Base-by-base conservation (phyloP, 1,139 yeast genomes). In the Groenewaldozyma auringiensis region DNA sequence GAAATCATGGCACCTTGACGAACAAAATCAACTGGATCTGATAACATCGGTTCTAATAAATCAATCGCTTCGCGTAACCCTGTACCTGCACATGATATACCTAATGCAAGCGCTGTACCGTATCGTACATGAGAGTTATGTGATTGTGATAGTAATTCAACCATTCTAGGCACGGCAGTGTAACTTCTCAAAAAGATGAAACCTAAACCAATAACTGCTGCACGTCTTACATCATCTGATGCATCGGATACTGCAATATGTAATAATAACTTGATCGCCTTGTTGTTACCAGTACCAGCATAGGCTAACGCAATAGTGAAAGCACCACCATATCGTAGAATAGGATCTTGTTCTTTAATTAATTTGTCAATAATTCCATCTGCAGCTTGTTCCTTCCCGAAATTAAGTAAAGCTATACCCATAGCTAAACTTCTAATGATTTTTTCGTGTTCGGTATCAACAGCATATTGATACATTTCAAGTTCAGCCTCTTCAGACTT, bases 121-220 rank as follows among this genome's bases (percentile, higher is more conserved):
- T 94, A 92, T 67, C 99, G 85, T 29, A 94, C 98, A 63, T 94
- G 97, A 14, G 98, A 95, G 63, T 92, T 94, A 66, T 92, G 96
- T 1, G 96, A 86, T 66, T 89, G 96, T 1, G 96, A 79, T 57
- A 94, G 74, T 52, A 92, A 74, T 64, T 89, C 95, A 34, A 92
- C 96, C 69, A 94, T 84, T 59, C 94, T 84, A 50, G 98, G 98
- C 31, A 94, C 92, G 0, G 96, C 88, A 29, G 92, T 82, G 64
- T 87, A 86, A 65, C 89, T 94, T 61, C 96, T 83, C 53, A 92
- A 75, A 56, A 92, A 74, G 46, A 92, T 82, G 67, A 94, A 92
- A 33, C 99, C 99, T 47, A 92, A 75, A n/a, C 89, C 81, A 66
- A 84, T 81, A 14, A 92, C 97, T 2, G 98, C 85, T 2, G 95